A percentile compares a stretch with the other conserved stretches of the same genome.
Conservation (phyloP, 139 green algal species). For the Micractinium conductrix region DNA sequence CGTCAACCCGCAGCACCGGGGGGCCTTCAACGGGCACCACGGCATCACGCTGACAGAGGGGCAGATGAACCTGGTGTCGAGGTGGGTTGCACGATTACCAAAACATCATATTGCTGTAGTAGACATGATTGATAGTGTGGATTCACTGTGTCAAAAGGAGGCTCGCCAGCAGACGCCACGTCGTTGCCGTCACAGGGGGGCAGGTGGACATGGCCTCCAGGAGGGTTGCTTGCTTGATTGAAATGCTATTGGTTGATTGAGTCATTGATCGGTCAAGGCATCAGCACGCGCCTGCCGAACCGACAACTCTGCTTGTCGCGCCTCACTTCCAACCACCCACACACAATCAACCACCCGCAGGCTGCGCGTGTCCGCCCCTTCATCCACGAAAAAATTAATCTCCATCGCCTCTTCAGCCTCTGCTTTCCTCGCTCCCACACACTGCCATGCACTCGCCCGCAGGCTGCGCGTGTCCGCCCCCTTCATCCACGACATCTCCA, state of each 20-base stretch:
- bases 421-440: not conserved
- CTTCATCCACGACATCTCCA: conserved; percentile 12
- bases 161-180: no score
- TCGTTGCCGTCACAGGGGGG: no score
- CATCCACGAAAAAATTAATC: not conserved
- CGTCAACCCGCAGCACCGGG: not conserved
- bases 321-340: not conserved
- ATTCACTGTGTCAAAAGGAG: no score
- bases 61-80: not conserved
- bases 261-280: no score
- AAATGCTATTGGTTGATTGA: no score
- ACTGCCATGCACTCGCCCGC: not conserved
- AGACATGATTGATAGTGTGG: not conserved
- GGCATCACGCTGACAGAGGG: not conserved
- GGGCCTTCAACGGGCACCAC: conserved; percentile 3
- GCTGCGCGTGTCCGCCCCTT: not conserved
- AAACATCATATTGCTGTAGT: no score
- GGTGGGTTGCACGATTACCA: not conserved
- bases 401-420: not conserved
- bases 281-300: no score
- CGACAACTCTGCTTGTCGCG: no score
- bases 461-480: not conserved
- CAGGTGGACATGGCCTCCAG: no score
- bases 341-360: not conserved
- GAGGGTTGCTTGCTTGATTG: no score